Evolutionary conservation across 73 alveolate species (phyloP).

Genomic region (Urostyla sp.): DNA sequence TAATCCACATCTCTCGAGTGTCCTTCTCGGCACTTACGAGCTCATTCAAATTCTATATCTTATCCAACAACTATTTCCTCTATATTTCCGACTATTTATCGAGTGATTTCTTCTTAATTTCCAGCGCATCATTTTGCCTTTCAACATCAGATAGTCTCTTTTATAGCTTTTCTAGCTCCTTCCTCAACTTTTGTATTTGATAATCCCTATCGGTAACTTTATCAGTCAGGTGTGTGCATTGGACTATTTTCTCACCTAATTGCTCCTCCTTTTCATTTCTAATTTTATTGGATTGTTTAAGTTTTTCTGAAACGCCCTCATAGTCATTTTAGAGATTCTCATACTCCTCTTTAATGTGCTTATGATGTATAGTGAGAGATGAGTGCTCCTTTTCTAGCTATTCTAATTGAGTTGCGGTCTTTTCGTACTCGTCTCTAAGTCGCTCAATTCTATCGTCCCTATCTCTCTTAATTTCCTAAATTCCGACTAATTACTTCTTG

Average conservation of each 20-base stretch:
- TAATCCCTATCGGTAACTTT: slow-evolving; percentile 40
- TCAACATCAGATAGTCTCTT: slow-evolving; percentile 26
- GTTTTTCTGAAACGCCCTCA: slow-evolving; percentile 15
- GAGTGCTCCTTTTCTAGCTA: slow-evolving; percentile 36
- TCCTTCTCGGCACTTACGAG: slow-evolving; percentile 58
- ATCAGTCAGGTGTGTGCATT: background rate
- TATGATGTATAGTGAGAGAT: slow-evolving; percentile 44
- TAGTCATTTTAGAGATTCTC: slow-evolving; percentile 9
- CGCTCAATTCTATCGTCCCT: slow-evolving; percentile 63
- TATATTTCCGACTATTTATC: slow-evolving; percentile 44
- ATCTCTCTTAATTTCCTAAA: slow-evolving; percentile 68
- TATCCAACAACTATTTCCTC: slow-evolving; percentile 41
- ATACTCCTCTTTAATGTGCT: slow-evolving; percentile 42
- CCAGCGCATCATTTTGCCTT: slow-evolving; percentile 35
- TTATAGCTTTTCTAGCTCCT: slow-evolving; percentile 55
- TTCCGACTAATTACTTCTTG: slow-evolving; percentile 57
- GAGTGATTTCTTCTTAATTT: slow-evolving; percentile 37
- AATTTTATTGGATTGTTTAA: slow-evolving; percentile 12
- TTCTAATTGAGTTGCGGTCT: background rate
- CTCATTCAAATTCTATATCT: slow-evolving; percentile 44
- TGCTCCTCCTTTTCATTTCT: slow-evolving; percentile 49
- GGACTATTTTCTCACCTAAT: slow-evolving; percentile 9
- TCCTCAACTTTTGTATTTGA: slow-evolving; percentile 23
- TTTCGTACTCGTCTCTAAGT: slow-evolving; percentile 43
- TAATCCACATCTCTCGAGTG: slow-evolving; percentile 62